These are phyloP conservation scores for Davidsoniella neocaledoniae DNA, from an alignment of 2,329 filamentous ascomycete species.

Conservation along the genomic window DNA sequence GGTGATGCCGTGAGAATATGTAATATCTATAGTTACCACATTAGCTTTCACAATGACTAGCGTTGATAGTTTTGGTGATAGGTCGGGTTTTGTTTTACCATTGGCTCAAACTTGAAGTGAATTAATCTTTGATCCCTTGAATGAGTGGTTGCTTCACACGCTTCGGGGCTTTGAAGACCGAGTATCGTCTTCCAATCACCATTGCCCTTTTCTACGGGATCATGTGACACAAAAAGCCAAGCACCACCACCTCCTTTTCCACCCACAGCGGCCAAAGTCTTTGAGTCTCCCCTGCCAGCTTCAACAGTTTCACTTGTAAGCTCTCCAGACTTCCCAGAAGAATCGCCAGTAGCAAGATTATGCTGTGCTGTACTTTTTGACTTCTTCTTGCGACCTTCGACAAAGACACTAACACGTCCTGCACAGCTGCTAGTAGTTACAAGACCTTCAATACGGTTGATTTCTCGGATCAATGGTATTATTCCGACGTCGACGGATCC, in stretches of 20 bases:
- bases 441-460: constrained; percentile 58
- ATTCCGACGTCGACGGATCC: constrained; percentile 71
- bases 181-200: constrained; percentile 20
- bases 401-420: constrained; percentile 70
- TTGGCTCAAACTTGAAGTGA: constrained; percentile 86
- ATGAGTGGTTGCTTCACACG: constrained; percentile 13
- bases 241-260: constrained; percentile 72
- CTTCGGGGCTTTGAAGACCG: constrained; percentile 23
- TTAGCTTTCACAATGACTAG: not conserved
- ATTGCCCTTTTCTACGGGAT: constrained; percentile 34
- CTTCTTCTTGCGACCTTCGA: constrained; percentile 50
- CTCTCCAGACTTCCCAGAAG: not conserved
- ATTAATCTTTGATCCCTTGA: constrained; percentile 34
- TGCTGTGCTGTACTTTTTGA: not conserved
- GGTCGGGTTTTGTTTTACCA: constrained; percentile 42
- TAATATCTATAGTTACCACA: constrained; percentile 46
- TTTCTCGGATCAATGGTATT: constrained; percentile 55
- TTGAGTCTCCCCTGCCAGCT: constrained; percentile 11
- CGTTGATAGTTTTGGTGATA: too few species aligned
- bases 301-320: not conserved
- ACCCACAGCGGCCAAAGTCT: constrained; percentile 43
- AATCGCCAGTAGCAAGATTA: constrained; percentile 2
- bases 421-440: constrained; percentile 92
- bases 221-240: constrained; percentile 83
- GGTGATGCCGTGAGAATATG: constrained; percentile 68